Evolutionary conservation across 805 yeast genomes (phyloP), one percentile per base, ranked within the genome.

Genomic region (Yamadazyma olivae): DNA sequence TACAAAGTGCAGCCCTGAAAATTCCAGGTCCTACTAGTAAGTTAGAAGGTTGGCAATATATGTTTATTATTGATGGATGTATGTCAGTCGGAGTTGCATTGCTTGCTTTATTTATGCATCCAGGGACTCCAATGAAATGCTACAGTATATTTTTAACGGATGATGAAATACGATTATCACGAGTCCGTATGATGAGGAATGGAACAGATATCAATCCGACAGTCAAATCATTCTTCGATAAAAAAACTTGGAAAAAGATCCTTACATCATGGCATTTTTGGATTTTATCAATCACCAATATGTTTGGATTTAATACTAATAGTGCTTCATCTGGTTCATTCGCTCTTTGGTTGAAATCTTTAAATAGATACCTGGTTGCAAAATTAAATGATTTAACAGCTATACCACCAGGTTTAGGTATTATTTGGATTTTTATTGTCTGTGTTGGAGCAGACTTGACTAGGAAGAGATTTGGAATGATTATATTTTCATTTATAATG

Each of bases 351-450:
- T 44, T 59, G 17, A 40, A 51, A 27, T 47, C 54, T 13, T 39
- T 48, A 31, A 52, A 64, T 30, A 59, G 61, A 23, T 78, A 68
- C 48, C 50, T 69, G 0, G 59, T 67, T 29, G 68, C 65, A 1
- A 58, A 61, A 39, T 55, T 77, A 15, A 77, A 79, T 47, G 63
- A 77, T 38, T 57, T 75, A 32, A 62, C 79, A 9, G 68, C 79
- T 3, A 44, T 76, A 13, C 77, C 84, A 0, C 83, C 84, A 1
- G 81, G 75, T 10, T 53, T 79, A 19, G 84, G 84, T 6, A 64
- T 79, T 25, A 50, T 73, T 2, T 78, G 59, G 46, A 67, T 75
- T n/a, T 40, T 70, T 15, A 39, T 72, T 6, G 61, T 67, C 18
- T 66, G 77, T 29, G 56, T 64, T 22, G 75, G 75, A 32, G 77